Evolutionary conservation across 345 rosid genomes (phyloP).

Genomic region (Isatis tinctoria): DNA sequence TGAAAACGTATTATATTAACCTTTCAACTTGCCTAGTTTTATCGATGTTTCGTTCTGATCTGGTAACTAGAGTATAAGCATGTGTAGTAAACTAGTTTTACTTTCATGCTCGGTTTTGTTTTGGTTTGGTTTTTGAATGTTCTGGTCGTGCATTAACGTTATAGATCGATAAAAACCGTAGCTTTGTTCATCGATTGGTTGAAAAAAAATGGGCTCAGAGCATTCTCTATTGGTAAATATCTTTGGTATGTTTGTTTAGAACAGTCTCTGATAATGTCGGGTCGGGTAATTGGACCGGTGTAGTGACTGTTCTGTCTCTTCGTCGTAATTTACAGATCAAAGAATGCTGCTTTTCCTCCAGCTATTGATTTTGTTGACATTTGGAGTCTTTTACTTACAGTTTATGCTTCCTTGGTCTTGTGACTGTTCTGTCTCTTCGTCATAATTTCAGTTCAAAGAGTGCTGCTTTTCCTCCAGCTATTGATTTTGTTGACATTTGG

Average conservation of each 20-base stretch:
- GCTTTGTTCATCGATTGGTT: not conserved
- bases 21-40: constrained; percentile 5
- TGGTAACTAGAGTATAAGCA: not conserved
- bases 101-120: not conserved
- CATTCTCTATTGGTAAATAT: not conserved
- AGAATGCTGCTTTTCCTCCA: not conserved
- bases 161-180: too few relatives aligned
- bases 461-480: too few relatives aligned
- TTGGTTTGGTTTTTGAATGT: not conserved
- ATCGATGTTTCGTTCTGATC: constrained; percentile 27
- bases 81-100: not conserved
- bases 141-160: not conserved
- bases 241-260: not conserved
- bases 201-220: not conserved
- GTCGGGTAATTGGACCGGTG: not conserved
- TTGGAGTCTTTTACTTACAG: not conserved
- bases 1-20: not conserved
- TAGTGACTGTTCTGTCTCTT: not conserved
- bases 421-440: too few relatives aligned
- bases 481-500: too few relatives aligned
- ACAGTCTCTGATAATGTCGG: not conserved
- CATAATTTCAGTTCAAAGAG: too few relatives aligned
- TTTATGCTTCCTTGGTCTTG: constrained; percentile 4
- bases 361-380: not conserved
- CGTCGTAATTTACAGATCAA: not conserved